These are phyloP conservation scores for Hypoxylon rickii DNA, from an alignment of 495 filamentous ascomycete species.

Conservation along the genomic window DNA sequence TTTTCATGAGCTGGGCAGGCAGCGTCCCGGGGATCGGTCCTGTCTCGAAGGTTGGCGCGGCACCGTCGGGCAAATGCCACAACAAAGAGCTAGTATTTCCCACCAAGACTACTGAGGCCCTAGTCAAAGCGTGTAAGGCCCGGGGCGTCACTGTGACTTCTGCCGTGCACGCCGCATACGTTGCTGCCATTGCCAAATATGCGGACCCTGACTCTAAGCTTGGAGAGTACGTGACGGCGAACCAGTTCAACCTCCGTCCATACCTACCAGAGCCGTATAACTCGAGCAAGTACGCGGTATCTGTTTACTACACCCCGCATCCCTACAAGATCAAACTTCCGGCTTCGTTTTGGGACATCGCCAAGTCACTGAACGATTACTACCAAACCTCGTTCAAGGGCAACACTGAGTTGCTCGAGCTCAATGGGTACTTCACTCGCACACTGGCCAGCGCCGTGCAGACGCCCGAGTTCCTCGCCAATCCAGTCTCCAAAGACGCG, in stretches of 20 bases:
- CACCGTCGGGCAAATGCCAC: conserved; percentile 12
- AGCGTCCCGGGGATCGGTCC: conserved; percentile 25
- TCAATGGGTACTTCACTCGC: conserved; percentile 18
- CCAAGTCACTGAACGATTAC: conserved; percentile 21
- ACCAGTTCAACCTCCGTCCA: conserved; percentile 27
- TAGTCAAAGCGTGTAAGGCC: conserved; percentile 15
- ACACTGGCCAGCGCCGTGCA: conserved; percentile 7
- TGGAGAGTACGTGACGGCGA: conserved; percentile 22
- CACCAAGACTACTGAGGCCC: conserved; percentile 9
- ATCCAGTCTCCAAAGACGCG: conserved; percentile 24
- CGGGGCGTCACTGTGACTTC: conserved; percentile 10
- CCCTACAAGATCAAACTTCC: conserved; percentile 21
- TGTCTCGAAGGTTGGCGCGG: conserved; percentile 12
- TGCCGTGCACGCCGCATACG: conserved; percentile 25
- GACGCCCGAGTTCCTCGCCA: conserved; percentile 26
- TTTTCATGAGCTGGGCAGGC: conserved; percentile 21
- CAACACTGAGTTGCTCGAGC: conserved; percentile 17
- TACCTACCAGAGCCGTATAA: conserved; percentile 27
- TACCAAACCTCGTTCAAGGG: conserved; percentile 19
- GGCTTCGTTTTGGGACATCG: conserved; percentile 16
- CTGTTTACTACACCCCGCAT: conserved; percentile 23
- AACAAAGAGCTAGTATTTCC: conserved; percentile 21
- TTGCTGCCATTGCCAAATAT: conserved; percentile 13
- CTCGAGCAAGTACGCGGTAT: conserved; percentile 19
- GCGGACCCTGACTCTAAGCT: conserved; percentile 26